These are phyloP conservation scores for Suhomyces sp. DNA, from an alignment of 805 yeast species.

Conservation along the genomic window DNA sequence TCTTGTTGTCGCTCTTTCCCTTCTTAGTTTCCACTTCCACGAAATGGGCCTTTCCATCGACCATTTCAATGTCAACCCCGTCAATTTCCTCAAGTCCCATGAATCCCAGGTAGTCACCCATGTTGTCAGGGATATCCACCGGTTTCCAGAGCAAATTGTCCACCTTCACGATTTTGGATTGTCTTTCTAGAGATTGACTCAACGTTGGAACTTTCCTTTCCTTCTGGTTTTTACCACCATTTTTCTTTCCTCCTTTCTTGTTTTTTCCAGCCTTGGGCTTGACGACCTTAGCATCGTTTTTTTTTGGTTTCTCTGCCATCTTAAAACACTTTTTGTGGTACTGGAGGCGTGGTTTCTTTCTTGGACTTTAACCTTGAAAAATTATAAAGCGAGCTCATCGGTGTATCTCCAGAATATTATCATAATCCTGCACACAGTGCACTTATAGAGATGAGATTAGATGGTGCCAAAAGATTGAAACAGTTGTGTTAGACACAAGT, in stretches of 20 bases:
- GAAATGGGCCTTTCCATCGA: conserved; percentile 66
- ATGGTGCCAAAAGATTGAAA: too few species aligned
- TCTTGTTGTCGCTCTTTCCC: conserved; percentile 25
- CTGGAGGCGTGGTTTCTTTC: too few species aligned
- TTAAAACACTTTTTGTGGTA: not conserved
- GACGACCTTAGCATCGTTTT: conserved; percentile 3
- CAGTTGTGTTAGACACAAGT: too few species aligned
- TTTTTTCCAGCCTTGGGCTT: conserved; percentile 6
- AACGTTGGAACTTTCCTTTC: conserved; percentile 22
- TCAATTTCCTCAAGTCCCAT: conserved; percentile 93
- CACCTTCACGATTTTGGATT: conserved; percentile 45
- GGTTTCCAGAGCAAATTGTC: conserved; percentile 70
- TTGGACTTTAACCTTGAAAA: too few species aligned
- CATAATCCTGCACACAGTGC: conserved; percentile 1
- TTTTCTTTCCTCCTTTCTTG: not conserved
- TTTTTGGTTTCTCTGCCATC: conserved; percentile 2
- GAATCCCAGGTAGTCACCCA: conserved; percentile 87
- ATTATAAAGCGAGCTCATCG: conserved; percentile 5
- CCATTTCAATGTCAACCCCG: conserved; percentile 80
- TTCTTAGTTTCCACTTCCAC: conserved; percentile 36
- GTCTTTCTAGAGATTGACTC: conserved; percentile 29
- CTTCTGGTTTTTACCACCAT: conserved; percentile 8
- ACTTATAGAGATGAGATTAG: too few species aligned
- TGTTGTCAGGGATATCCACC: conserved; percentile 77
- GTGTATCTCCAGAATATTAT: not conserved